Evolutionary conservation across 2,329 filamentous ascomycete species (phyloP).

Genomic region (Penicillium sp.): DNA sequence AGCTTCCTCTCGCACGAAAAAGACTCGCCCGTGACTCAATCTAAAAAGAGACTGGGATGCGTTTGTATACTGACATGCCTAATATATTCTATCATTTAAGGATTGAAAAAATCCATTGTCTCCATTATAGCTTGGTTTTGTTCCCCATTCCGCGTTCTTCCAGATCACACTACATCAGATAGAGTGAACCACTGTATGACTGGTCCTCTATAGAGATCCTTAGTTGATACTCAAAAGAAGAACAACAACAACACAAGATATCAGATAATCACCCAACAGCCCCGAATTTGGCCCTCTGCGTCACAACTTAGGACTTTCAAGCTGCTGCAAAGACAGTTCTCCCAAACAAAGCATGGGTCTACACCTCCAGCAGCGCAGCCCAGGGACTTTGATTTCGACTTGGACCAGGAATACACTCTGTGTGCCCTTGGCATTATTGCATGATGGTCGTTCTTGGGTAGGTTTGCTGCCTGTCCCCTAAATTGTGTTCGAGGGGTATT

Average conservation of each 20-base stretch:
- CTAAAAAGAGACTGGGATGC: too few species aligned
- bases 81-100: background rate
- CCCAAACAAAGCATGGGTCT: constrained; percentile 25
- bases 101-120: background rate
- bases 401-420: background rate
- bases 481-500: background rate
- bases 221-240: background rate
- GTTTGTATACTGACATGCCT: background rate
- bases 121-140: background rate
- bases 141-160: background rate
- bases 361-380: constrained; percentile 24
- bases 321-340: constrained; percentile 7
- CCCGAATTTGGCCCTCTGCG: background rate
- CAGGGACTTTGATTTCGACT: background rate
- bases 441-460: background rate
- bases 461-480: background rate
- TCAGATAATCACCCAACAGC: background rate
- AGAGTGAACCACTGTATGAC: too few species aligned
- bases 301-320: background rate
- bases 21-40: background rate
- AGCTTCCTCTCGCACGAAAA: background rate
- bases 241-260: background rate
- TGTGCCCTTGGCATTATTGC: background rate
- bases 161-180: background rate
- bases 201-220: too few species aligned